A percentile compares a stretch with the other conserved stretches of the same genome.
Evolutionary conservation across 176 grass and related monocot genomes (phyloP).

Genomic region (Chrysopogon serrulatus): DNA sequence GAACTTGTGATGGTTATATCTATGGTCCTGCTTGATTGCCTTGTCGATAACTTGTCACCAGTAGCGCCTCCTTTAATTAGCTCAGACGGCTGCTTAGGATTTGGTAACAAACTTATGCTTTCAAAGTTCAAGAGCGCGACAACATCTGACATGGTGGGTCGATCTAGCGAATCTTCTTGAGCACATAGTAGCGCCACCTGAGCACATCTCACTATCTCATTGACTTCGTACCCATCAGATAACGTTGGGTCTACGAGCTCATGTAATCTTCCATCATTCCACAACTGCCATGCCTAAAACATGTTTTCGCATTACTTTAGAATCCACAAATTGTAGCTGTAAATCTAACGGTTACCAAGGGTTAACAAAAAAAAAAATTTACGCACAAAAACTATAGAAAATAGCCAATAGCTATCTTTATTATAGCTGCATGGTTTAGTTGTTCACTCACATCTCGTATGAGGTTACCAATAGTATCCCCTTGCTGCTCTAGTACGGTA

Average conservation of each 20-base stretch:
- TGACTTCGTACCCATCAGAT: neutral
- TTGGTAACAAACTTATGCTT: neutral
- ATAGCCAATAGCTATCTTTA: too few species aligned
- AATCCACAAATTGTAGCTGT: neutral
- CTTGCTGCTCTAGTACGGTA: neutral
- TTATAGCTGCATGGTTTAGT: neutral
- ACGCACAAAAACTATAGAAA: too few species aligned
- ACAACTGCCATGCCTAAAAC: neutral
- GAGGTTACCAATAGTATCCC: slow-evolving; percentile 16
- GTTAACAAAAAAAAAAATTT: too few species aligned
- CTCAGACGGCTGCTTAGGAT: neutral
- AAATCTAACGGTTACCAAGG: neutral
- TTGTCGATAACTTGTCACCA: neutral
- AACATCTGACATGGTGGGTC: neutral
- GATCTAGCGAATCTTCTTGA: neutral
- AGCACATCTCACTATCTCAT: neutral
- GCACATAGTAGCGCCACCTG: neutral
- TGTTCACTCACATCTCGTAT: slow-evolving; percentile 27
- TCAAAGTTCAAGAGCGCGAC: neutral
- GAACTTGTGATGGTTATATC: neutral
- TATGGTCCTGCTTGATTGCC: neutral
- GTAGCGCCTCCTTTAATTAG: neutral
- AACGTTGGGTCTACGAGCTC: neutral
- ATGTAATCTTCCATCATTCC: neutral
- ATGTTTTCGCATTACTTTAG: neutral